Conservation (phyloP, 345 rosid species). For the Gossypium longicalyx region DNA sequence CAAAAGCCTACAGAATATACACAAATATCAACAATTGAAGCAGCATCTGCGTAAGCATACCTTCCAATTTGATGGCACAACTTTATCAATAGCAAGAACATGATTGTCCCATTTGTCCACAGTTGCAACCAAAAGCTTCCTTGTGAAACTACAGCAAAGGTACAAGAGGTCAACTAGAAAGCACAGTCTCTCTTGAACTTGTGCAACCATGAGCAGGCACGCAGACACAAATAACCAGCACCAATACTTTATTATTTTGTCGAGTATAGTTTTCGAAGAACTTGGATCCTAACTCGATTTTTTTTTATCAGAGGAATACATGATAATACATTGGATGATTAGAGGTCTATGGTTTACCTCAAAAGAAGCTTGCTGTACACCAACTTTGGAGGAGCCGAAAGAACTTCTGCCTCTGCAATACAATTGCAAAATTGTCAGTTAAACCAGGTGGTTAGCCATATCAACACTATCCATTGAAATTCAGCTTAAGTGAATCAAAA, state of each 20-base stretch:
- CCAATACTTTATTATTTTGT: neutral
- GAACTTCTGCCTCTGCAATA: slow-evolving; percentile 90
- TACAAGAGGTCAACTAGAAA: slow-evolving; percentile 18
- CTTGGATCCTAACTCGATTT: neutral
- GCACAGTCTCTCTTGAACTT: neutral
- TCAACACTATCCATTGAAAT: neutral
- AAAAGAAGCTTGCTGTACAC: slow-evolving; percentile 89
- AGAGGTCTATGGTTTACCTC: slow-evolving; percentile 59
- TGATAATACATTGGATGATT: neutral
- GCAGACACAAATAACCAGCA: neutral
- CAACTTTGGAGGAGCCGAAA: slow-evolving; percentile 95
- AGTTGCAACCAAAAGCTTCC: slow-evolving; percentile 86
- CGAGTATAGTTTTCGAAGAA: neutral
- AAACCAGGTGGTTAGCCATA: neutral
- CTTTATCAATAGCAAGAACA: slow-evolving; percentile 63
- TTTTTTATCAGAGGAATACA: neutral
- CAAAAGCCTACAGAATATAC: slow-evolving; percentile 1
- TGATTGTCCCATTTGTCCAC: slow-evolving; percentile 83
- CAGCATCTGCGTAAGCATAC: slow-evolving; percentile 29
- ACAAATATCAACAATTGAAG: neutral
- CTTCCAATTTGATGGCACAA: slow-evolving; percentile 88
- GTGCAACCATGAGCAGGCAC: neutral
- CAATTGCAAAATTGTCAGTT: neutral
- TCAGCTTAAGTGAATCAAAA: neutral
- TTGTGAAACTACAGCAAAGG: slow-evolving; percentile 62